Base-by-base conservation (phyloP, 208 protist species). In the Leishmania martiniquensis region DNA sequence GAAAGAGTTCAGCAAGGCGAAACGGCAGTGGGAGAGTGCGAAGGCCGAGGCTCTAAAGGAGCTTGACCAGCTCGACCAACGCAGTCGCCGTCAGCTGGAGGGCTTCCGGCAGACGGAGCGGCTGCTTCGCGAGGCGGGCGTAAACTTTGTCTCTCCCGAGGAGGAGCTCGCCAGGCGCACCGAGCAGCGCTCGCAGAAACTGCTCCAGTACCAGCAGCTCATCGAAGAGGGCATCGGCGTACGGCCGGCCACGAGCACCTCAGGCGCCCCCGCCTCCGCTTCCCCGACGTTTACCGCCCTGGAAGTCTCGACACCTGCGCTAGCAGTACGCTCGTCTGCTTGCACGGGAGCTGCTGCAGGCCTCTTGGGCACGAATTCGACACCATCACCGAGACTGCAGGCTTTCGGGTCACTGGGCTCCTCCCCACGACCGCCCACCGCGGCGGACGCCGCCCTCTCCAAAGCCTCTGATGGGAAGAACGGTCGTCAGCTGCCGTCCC, bases 1-100 rank as follows among this genome's bases (percentile, higher is more conserved):
- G 22, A 95, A 93, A 84, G 89, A 95, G 83, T 97, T 85, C 83
- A 94, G 89, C 78, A 90, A 93, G 44, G 81, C 89, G n/a, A 92
- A 91, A 71, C 93, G 92, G 81, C 82, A 95, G 37, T 89, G 91
- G 77, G 73, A 90, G 51, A 82, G 71, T 29, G 87, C 92, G 66
- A 75, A 89, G 83, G 76, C 87, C n/a, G 90, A 92, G 76, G 81
- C 93, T 51, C 52, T 87, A 39, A 42, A 66, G 71, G 90, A 97
- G 79, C 52, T 97, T 25, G 69, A 84, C 34, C 60, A 76, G 51
- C 84, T 97, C 25, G 74, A 89, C 59, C 51, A 87, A 29, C 93
- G 90, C 76, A 82, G 86, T 29, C 78, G 72, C 34, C 78, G 80
- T 44, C 85, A 94, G 47, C 75, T 95, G 39, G 80, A 91, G 59